Evolutionary conservation across 2,329 filamentous ascomycete genomes (phyloP), one percentile per base, ranked within the genome.

Genomic region (Hymenoscyphus occultus): DNA sequence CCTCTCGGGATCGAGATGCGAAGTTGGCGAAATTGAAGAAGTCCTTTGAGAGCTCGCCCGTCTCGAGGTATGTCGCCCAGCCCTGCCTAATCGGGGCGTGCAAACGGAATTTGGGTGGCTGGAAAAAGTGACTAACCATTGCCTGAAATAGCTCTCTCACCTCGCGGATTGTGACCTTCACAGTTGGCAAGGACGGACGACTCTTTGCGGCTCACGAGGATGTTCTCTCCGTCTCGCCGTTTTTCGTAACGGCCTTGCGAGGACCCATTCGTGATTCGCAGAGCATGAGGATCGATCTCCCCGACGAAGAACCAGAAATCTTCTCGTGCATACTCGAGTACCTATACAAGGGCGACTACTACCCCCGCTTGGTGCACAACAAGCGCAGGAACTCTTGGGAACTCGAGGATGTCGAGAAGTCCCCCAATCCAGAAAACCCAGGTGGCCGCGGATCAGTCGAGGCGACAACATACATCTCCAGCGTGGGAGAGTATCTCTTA

Each of bases 261-360:
- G 83, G 82, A 68, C 86, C 89, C 73, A 90, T 85, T 80, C 84
- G 86, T 78, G 84, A 76, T n/a, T 76, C 81, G 64, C 75, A 77
- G 59, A 82, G 81, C 75, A 93, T 92, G 79, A 88, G 89, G 63
- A 90, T 97, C 75, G 84, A 89, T 61, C 85, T 97, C 1, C 90
- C 92, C 1, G 87, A 94, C 66, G 93, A 97, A 77, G 89, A 93
- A 82, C 92, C 93, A 72, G 93, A 96, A 83, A 86, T 96, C 78
- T 91, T 97, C 80, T 96, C 92, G 77, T 93, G 90, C 75, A 84
- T 97, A 74, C 92, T 97, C 81, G 93, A 97, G 82, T 97, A 93
- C 78, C 87, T 97, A 71, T 97, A 97, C 89, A 76, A 76, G 68
- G 73, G 74, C 56, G 74, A 76, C 67, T 76, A 76, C 42, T 95